These are phyloP conservation scores for Zygoascus hellenicus DNA, from an alignment of 1,139 yeast species.

Conservation along the genomic window DNA sequence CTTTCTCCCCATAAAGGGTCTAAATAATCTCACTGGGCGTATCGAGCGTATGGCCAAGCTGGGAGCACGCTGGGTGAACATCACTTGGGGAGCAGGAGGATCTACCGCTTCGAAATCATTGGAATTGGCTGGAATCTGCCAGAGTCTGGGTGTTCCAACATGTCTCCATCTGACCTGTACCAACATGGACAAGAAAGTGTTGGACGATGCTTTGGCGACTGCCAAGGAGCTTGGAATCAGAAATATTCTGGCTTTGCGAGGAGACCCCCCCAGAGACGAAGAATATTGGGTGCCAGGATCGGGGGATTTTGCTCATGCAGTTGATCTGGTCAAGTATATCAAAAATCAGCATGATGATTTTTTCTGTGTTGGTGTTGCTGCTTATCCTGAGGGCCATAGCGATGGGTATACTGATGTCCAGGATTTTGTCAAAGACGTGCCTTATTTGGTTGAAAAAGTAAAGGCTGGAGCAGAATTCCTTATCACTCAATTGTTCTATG, in stretches of 20 bases:
- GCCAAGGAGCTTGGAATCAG: slow-evolving; percentile 77
- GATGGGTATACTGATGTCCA: slow-evolving; percentile 62
- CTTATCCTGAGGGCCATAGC: slow-evolving; percentile 95
- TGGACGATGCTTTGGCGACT: slow-evolving; percentile 67
- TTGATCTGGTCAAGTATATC: slow-evolving; percentile 77
- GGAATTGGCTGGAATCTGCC: slow-evolving; percentile 72
- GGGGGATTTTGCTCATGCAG: slow-evolving; percentile 64
- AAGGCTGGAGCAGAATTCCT: slow-evolving; percentile 94
- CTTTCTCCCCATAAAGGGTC: slow-evolving; percentile 42
- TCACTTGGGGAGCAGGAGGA: slow-evolving; percentile 99
- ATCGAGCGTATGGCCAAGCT: slow-evolving; percentile 82
- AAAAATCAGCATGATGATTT: slow-evolving; percentile 61
- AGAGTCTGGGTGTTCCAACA: slow-evolving; percentile 72
- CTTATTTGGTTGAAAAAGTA: slow-evolving; percentile 73
- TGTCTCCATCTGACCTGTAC: slow-evolving; percentile 96
- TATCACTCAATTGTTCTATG: slow-evolving; percentile 81
- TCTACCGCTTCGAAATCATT: slow-evolving; percentile 83
- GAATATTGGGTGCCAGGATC: slow-evolving; percentile 51
- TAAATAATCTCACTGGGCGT: slow-evolving; percentile 76
- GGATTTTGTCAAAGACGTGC: slow-evolving; percentile 58
- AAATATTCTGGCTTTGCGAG: slow-evolving; percentile 87
- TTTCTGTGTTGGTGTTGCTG: slow-evolving; percentile 88
- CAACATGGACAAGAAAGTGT: slow-evolving; percentile 68
- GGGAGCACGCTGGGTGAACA: slow-evolving; percentile 83
- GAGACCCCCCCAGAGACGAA: slow-evolving; percentile 90